Evolutionary conservation across 1,284 basidiomycete genomes (phyloP), one percentile per base, ranked within the genome.

Genomic region (Trichosporon faecale): DNA sequence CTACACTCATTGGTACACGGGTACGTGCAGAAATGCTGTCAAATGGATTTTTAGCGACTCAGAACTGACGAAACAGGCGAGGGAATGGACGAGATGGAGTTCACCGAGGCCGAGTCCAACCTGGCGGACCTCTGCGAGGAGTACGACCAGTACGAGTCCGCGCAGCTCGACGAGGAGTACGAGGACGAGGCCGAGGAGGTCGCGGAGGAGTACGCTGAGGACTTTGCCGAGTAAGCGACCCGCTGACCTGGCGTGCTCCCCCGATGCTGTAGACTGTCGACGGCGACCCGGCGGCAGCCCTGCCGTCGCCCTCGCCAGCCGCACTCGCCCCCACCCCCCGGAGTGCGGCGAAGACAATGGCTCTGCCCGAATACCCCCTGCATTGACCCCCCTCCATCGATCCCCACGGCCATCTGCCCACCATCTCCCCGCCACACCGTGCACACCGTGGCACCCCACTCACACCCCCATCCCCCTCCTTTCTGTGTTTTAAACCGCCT

Each of bases 41-140:
- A 97, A 86, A 97, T 94, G 61, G 2, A 12, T 37, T 37, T 37
- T 37, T 37, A 3, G n/a, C n/a, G n/a, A 21, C 18, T 21, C 5
- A 46, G 21, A 46, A 18, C 44, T 46, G 21, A 46, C 44, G 18
- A 12, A 46, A 18, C 44, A 46, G 93, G 95, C 82, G 94, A 96
- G 87, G 95, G 95, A 84, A 97, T 97, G 95, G 95, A 97, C 85
- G 95, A 98, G 89, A 94, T 98, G 91, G 94, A 94, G 87, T 90
- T 89, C 74, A 76, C 94, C 74, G 94, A 97, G 85, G 94, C 94
- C 70, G 94, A 97, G 69, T 94, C 92, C 75, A 96, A 96, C 88
- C 94, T 96, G 92, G 92, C 94, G 83, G 93, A 95, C 86, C 86
- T 95, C 70, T 91, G 94, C 74, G 92, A 92, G 68, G 93, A 95